A percentile compares a stretch with the other conserved stretches of the same genome.
Conservation (phyloP, 805 yeast genomes). For the Teunomyces aglyptinius region DNA sequence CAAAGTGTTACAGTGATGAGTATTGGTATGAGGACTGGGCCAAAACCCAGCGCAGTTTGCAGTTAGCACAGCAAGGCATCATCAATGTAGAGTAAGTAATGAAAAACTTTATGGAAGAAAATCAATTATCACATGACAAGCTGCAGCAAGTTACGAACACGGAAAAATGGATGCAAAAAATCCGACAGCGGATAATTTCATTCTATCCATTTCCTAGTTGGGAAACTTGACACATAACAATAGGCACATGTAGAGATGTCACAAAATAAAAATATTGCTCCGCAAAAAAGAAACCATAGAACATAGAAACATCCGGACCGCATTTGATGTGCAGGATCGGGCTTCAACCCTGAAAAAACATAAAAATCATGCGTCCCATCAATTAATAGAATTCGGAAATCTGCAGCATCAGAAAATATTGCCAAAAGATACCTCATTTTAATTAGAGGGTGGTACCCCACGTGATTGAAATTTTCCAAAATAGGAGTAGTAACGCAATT, state of each 20-base stretch:
- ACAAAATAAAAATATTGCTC: no score
- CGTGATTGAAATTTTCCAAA: background rate
- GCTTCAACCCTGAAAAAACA: constrained; percentile 4
- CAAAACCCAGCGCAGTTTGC: constrained; percentile 36
- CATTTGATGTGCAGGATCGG: background rate
- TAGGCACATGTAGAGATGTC: no score
- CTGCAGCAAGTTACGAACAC: background rate
- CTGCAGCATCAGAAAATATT: background rate
- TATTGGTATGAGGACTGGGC: constrained; percentile 57
- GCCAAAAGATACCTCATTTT: background rate
- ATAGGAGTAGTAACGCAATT: background rate
- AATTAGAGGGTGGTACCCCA: background rate
- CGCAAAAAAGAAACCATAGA: no score
- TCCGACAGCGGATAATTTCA: background rate
- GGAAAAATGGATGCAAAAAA: constrained; percentile 6
- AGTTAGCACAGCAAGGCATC: background rate
- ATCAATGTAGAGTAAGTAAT: background rate
- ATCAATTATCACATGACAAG: background rate
- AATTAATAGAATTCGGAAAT: constrained; percentile 1
- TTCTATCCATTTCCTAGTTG: no score
- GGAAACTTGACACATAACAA: no score
- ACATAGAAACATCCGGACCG: background rate
- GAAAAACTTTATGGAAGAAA: background rate
- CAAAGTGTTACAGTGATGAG: constrained; percentile 43
- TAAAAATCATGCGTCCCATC: background rate